These are phyloP conservation scores for Debaryomyces psychrophilus DNA, from an alignment of 1,139 yeast genomes.

Conservation along the genomic window DNA sequence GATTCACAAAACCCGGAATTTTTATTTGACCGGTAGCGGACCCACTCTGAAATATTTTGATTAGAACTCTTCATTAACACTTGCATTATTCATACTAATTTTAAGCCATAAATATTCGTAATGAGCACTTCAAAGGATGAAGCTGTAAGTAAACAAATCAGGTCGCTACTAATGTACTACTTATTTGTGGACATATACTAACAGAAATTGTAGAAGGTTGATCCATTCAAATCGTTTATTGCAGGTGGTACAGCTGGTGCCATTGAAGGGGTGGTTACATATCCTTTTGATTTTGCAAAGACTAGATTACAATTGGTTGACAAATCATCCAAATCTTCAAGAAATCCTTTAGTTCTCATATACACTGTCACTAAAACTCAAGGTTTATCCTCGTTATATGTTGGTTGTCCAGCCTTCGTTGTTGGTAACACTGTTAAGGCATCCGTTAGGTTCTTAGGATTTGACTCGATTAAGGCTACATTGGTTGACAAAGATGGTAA, in stretches of 20 bases:
- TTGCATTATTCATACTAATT: not conserved
- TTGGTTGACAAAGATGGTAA: conserved; percentile 85
- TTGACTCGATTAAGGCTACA: conserved; percentile 78
- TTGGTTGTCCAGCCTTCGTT: conserved; percentile 97
- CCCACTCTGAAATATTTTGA: not conserved
- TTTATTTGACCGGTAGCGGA: conserved; percentile 8
- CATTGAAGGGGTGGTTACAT: conserved; percentile 84
- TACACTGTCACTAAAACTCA: conserved; percentile 73
- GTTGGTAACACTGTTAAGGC: conserved; percentile 97
- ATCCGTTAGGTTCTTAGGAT: conserved; percentile 89
- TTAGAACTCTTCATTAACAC: not conserved
- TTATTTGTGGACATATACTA: not conserved
- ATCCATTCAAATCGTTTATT: conserved; percentile 74
- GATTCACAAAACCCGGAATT: conserved; percentile 6
- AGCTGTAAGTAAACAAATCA: conserved; percentile 1
- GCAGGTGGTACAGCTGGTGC: conserved; percentile 98
- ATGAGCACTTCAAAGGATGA: conserved; percentile 4
- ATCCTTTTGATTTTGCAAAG: conserved; percentile 96
- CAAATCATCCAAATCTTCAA: conserved; percentile 64
- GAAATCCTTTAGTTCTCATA: conserved; percentile 83
- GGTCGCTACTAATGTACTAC: not conserved
- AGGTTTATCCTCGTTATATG: conserved; percentile 80
- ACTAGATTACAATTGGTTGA: conserved; percentile 86
- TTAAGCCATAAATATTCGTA: not conserved
- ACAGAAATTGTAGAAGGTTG: conserved; percentile 29